Percentiles rank a stretch among this genome's conserved stretches.
These are phyloP conservation scores for Diddensiella caesifluorescens DNA, from an alignment of 805 yeast genomes.

Conservation along the genomic window DNA sequence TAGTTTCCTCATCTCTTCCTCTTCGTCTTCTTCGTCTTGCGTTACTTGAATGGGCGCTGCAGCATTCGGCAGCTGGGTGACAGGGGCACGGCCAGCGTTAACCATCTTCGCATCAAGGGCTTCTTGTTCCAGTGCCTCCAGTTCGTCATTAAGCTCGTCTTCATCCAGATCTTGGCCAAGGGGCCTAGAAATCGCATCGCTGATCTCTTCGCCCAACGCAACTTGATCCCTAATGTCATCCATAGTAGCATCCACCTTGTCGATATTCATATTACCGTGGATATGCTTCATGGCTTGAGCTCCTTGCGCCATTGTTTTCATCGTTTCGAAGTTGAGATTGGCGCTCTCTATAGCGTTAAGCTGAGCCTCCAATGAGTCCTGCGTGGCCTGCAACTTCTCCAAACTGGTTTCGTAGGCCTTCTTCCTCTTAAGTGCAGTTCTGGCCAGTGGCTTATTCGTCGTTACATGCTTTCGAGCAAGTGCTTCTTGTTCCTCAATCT, in stretches of 20 bases:
- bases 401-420: conserved; percentile 74
- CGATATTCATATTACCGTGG: conserved; percentile 91
- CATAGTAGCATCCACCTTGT: conserved; percentile 96
- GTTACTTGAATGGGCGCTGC: conserved; percentile 21
- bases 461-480: conserved; percentile 74
- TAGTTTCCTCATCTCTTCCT: conserved; percentile 39
- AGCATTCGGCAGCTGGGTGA: conserved; percentile 29
- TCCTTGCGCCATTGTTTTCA: conserved; percentile 98
- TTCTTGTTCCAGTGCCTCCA: conserved; percentile 82
- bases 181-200: conserved; percentile 94
- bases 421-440: conserved; percentile 82
- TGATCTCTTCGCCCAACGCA: conserved; percentile 88
- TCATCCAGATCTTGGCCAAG: conserved; percentile 73
- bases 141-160: conserved; percentile 91
- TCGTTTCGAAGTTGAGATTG: conserved; percentile 92
- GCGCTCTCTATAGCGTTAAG: conserved; percentile 89
- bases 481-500: conserved; percentile 73
- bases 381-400: conserved; percentile 76
- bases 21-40: conserved; percentile 33
- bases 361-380: conserved; percentile 86
- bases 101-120: conserved; percentile 56
- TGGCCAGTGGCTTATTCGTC: conserved; percentile 70
- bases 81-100: conserved; percentile 40
- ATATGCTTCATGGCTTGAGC: conserved; percentile 95
- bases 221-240: conserved; percentile 97